These are phyloP conservation scores for Blastobotrys aristatus DNA, from an alignment of 1,139 yeast species.

Conservation along the genomic window DNA sequence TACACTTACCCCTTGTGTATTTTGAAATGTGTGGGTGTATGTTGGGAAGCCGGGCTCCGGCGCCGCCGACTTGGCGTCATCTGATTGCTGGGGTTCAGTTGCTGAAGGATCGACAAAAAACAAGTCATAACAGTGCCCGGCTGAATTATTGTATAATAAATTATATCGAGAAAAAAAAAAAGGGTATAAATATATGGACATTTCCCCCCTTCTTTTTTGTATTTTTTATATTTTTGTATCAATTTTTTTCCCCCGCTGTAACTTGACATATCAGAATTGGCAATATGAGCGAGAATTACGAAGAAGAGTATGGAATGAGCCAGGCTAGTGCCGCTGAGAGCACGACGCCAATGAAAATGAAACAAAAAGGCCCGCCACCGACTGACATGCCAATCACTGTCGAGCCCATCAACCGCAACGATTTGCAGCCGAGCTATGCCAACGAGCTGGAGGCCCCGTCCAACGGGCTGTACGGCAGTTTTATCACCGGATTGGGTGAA, in stretches of 20 bases:
- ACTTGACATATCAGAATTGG: too few species aligned
- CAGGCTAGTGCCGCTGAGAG: not conserved
- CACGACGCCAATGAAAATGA: not conserved
- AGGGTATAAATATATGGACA: not conserved
- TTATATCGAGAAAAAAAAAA: not conserved
- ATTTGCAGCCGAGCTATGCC: constrained; percentile 37
- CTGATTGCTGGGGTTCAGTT: not conserved
- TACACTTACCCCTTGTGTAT: too few species aligned
- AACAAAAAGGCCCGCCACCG: not conserved
- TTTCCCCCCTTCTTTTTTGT: not conserved
- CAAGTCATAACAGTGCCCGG: not conserved
- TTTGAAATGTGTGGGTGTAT: too few species aligned
- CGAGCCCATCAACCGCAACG: constrained; percentile 32
- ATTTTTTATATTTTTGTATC: not conserved
- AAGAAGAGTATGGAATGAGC: constrained; percentile 6
- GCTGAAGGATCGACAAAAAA: not conserved
- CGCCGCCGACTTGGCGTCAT: too few species aligned
- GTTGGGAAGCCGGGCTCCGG: too few species aligned
- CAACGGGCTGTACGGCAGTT: constrained; percentile 38
- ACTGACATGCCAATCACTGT: constrained; percentile 26
- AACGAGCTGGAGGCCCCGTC: constrained; percentile 35
- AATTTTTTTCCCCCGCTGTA: too few species aligned
- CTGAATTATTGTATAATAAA: not conserved
- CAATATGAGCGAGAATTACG: not conserved
- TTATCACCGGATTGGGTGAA: constrained; percentile 45